A percentile compares a stretch with the other conserved stretches of the same genome.
phyloP scores from a whole-genome alignment of 2,329 filamentous ascomycete species.

The Alternaria ventricosa region DNA sequence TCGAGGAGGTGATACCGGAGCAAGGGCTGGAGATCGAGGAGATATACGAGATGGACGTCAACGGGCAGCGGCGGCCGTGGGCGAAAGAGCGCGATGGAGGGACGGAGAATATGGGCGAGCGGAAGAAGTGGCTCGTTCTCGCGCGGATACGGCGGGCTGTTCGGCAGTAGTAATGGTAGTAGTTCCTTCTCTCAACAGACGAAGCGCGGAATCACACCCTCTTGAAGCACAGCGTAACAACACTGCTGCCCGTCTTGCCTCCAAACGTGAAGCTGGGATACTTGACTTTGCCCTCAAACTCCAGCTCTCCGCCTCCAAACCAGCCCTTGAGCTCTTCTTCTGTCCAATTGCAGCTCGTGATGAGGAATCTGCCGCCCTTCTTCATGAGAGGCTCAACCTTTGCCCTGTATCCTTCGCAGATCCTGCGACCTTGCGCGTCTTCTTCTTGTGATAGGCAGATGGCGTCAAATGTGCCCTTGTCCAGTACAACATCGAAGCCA shows the following conservation, averaged over 20 bases:
- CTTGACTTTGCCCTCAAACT: slow-evolving; percentile 71
- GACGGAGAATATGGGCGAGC: slow-evolving; percentile 64
- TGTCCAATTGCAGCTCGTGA: slow-evolving; percentile 99
- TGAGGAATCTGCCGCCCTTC: slow-evolving; percentile 74
- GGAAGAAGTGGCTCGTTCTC: slow-evolving; percentile 75
- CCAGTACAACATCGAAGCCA: slow-evolving; percentile 90
- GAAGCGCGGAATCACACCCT: slow-evolving; percentile 47
- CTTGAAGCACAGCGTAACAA: slow-evolving; percentile 84
- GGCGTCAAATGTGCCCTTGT: slow-evolving; percentile 98
- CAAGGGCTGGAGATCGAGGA: slow-evolving; percentile 64
- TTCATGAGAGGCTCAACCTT: slow-evolving; percentile 73
- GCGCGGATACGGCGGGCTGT: slow-evolving; percentile 46
- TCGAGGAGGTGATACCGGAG: slow-evolving; percentile 59
- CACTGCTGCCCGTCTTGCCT: slow-evolving; percentile 84
- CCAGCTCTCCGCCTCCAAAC: slow-evolving; percentile 69
- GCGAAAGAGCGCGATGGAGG: slow-evolving; percentile 61
- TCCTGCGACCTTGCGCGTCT: slow-evolving; percentile 60
- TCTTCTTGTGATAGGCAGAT: slow-evolving; percentile 74
- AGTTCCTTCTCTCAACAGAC: neutral
- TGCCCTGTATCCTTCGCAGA: slow-evolving; percentile 77
- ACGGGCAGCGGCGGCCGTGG: slow-evolving; percentile 69
- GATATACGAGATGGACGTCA: slow-evolving; percentile 73
- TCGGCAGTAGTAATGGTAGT: neutral
- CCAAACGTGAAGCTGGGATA: slow-evolving; percentile 92
- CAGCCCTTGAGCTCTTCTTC: slow-evolving; percentile 81